A percentile compares a stretch with the other conserved stretches of the same genome.
Evolutionary conservation across 2,329 filamentous ascomycete genomes (phyloP).

Genomic region (Metarhizium sp.): DNA sequence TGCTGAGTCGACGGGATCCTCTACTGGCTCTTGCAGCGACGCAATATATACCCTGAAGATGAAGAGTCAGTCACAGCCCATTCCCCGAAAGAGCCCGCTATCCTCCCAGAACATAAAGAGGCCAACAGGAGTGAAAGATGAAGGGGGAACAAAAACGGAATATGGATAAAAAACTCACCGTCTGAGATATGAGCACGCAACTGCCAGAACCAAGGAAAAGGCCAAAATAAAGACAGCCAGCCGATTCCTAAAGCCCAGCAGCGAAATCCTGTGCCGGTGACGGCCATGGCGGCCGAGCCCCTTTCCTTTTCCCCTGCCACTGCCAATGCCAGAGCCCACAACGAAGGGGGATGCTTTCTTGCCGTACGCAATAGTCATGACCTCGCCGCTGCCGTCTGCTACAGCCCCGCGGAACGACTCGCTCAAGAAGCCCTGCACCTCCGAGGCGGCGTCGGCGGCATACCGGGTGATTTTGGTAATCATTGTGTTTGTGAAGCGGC

Average conservation of each 20-base stretch:
- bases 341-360: neutral
- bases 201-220: constrained; percentile 8
- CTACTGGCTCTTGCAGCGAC: neutral
- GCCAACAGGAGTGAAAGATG: neutral
- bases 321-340: neutral
- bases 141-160: neutral
- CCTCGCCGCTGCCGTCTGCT: constrained; percentile 10
- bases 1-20: neutral
- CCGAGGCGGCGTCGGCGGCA: constrained; percentile 5
- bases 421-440: constrained; percentile 5
- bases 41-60: constrained; percentile 1
- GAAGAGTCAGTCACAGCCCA: neutral
- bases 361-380: constrained; percentile 7
- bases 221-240: constrained; percentile 11
- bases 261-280: constrained; percentile 2
- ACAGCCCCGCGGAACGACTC: constrained; percentile 6
- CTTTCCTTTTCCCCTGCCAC: neutral
- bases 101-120: too few species aligned
- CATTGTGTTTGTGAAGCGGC: neutral
- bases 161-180: constrained; percentile 4
- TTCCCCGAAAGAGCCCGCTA: too few species aligned
- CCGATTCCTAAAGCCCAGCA: constrained; percentile 7
- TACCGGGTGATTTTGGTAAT: constrained; percentile 6
- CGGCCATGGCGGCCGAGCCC: neutral
- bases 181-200: constrained; percentile 9